Conservation (phyloP, 192 early-diverging fungal genomes). For the Coemansia sp. region DNA sequence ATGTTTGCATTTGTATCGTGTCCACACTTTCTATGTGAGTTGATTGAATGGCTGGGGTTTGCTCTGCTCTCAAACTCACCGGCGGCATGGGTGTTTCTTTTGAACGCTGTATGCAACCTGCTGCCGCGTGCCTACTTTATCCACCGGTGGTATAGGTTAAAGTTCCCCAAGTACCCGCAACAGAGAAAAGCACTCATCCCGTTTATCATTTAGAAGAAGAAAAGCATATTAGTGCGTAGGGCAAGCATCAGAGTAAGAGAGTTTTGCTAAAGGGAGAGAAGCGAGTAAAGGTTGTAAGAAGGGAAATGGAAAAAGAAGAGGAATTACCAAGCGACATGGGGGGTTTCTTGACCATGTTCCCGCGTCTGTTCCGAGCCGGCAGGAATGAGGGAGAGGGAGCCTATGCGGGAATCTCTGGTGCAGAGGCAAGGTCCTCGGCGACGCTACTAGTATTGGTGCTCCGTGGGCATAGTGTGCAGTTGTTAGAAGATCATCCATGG, state of each 20-base stretch:
- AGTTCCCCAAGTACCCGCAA: constrained; percentile 37
- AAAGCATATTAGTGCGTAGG: background rate
- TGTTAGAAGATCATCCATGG: too few species aligned
- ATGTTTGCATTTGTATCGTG: constrained; percentile 40
- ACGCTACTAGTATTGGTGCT: too few species aligned
- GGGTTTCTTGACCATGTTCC: too few species aligned
- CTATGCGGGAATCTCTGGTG: constrained; percentile 4
- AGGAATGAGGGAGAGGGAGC: background rate
- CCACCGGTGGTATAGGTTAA: constrained; percentile 34
- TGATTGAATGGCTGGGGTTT: constrained; percentile 44
- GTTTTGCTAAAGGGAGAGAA: background rate
- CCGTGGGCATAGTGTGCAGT: too few species aligned
- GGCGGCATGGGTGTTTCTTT: constrained; percentile 42
- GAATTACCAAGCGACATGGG: too few species aligned
- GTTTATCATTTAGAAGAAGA: constrained; percentile 21
- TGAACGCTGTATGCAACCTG: constrained; percentile 28
- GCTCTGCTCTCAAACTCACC: constrained; percentile 29
- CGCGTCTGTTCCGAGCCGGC: too few species aligned
- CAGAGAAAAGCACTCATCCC: constrained; percentile 40
- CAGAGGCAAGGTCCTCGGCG: too few species aligned
- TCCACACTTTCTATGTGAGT: constrained; percentile 48
- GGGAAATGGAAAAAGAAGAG: background rate
- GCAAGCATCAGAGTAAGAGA: background rate
- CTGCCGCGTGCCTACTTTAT: constrained; percentile 35
- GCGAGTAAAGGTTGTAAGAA: background rate